phyloP scores from a whole-genome alignment of 1,284 basidiomycete genomes.

The Pseudozyma thailandica region DNA sequence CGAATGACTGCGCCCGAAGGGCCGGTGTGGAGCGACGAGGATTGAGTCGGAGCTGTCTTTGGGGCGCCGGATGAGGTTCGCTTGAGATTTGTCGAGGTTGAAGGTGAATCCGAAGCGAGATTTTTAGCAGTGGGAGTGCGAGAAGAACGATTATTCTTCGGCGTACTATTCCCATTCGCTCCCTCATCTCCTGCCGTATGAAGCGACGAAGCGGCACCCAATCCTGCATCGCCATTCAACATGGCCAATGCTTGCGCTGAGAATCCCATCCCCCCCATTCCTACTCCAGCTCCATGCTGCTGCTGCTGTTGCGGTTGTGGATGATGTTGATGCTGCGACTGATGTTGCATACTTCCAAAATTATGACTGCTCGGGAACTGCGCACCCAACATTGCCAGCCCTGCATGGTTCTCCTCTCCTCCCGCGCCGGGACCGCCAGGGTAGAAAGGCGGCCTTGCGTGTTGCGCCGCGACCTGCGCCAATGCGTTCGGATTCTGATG shows the following conservation, averaged over 20 bases:
- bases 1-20: conserved; percentile 27
- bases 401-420: conserved; percentile 13
- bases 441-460: conserved; percentile 22
- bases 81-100: conserved; percentile 21
- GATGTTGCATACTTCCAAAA: conserved; percentile 34
- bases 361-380: conserved; percentile 56
- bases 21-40: conserved; percentile 20
- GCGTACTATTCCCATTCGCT: conserved; percentile 16
- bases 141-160: conserved; percentile 12
- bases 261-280: conserved; percentile 12
- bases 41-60: conserved; percentile 24
- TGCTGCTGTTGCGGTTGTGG: conserved; percentile 12
- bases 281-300: too few relatives aligned
- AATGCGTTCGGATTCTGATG: conserved; percentile 12
- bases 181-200: conserved; percentile 3
- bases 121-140: conserved; percentile 21
- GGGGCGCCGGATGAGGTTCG: conserved; percentile 26
- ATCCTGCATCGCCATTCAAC: conserved; percentile 35
- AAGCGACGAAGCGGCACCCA: conserved; percentile 24
- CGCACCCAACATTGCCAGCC: conserved; percentile 40
- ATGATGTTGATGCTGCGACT: conserved; percentile 8
- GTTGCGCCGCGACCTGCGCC: conserved; percentile 10
- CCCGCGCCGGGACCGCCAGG: conserved; percentile 11
- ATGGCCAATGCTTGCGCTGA: conserved; percentile 35
- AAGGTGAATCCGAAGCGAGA: background rate